These are phyloP conservation scores for Alternaria longipes DNA, from an alignment of 2,329 filamentous ascomycete species.

Conservation along the genomic window DNA sequence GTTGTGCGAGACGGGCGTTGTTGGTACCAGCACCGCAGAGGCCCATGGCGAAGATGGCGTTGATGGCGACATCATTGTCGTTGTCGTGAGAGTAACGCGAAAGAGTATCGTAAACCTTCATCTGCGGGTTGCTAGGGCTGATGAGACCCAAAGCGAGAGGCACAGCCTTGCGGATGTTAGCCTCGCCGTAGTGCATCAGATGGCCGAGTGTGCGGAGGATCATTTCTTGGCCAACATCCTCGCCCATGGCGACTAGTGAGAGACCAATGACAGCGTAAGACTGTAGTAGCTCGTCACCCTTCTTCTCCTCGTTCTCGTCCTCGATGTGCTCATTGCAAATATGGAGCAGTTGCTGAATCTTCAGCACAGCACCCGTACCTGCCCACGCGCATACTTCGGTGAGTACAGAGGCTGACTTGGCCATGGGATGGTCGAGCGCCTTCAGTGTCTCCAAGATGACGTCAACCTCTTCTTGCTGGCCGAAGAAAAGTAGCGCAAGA, in stretches of 20 bases:
- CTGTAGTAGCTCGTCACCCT: slow-evolving; percentile 93
- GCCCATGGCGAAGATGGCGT: slow-evolving; percentile 99
- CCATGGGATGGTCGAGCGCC: slow-evolving; percentile 95
- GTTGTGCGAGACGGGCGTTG: slow-evolving; percentile 93
- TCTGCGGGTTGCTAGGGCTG: slow-evolving; percentile 97
- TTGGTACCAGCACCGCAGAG: slow-evolving; percentile 96
- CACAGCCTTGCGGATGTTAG: slow-evolving; percentile 95
- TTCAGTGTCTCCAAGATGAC: slow-evolving; percentile 97
- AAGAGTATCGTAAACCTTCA: slow-evolving; percentile 99
- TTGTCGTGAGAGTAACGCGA: slow-evolving; percentile 99
- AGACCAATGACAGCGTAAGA: slow-evolving; percentile 95
- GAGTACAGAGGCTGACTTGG: slow-evolving; percentile 91
- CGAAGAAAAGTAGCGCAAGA: slow-evolving; percentile 92
- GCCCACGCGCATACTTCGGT: slow-evolving; percentile 98
- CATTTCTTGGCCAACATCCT: slow-evolving; percentile 99
- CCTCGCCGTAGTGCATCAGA: slow-evolving; percentile 98
- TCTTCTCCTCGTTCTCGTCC: slow-evolving; percentile 87
- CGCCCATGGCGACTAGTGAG: slow-evolving; percentile 95
- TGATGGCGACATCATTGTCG: slow-evolving; percentile 96
- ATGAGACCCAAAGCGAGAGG: slow-evolving; percentile 96
- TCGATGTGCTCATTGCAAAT: slow-evolving; percentile 98
- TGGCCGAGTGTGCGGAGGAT: slow-evolving; percentile 96
- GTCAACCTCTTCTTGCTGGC: slow-evolving; percentile 97
- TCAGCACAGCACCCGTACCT: slow-evolving; percentile 94
- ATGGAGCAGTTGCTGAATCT: slow-evolving; percentile 95